Evolutionary conservation across 1,284 basidiomycete species (phyloP).

Genomic region (Cryptococcus sp.): DNA sequence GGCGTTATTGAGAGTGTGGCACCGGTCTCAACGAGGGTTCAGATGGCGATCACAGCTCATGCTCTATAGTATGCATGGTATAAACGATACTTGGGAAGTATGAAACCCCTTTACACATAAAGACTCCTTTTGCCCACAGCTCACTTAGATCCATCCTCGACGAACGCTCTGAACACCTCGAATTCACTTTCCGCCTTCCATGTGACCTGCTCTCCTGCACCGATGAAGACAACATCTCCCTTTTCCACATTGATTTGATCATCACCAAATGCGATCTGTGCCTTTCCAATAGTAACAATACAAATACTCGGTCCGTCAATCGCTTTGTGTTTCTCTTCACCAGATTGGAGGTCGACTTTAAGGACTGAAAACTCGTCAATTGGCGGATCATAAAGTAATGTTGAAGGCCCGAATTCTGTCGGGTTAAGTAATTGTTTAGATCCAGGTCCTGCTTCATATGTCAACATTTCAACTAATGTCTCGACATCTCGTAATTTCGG

Average conservation of each 20-base stretch:
- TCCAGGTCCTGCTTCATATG: constrained; percentile 70
- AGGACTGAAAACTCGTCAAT: constrained; percentile 91
- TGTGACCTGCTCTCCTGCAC: constrained; percentile 60
- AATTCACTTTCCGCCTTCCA: constrained; percentile 52
- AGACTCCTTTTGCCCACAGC: not conserved
- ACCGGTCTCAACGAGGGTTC: too few relatives aligned
- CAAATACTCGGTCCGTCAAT: constrained; percentile 80
- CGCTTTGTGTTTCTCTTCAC: constrained; percentile 50
- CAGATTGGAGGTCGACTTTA: constrained; percentile 55
- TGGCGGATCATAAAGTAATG: constrained; percentile 80
- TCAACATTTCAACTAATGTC: constrained; percentile 82
- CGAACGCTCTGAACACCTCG: constrained; percentile 72
- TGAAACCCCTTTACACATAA: not conserved
- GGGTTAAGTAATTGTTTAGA: constrained; percentile 67
- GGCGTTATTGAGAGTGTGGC: not conserved
- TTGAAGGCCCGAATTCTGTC: constrained; percentile 20
- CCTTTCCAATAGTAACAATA: constrained; percentile 70
- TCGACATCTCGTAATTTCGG: constrained; percentile 92
- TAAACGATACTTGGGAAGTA: not conserved
- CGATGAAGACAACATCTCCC: constrained; percentile 81
- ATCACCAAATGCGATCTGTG: constrained; percentile 43
- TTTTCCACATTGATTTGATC: constrained; percentile 53
- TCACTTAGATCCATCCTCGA: constrained; percentile 44
- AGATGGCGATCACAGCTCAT: not conserved
- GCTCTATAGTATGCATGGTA: not conserved